A percentile compares a stretch with the other conserved stretches of the same genome.
phyloP scores from a whole-genome alignment of 768 basidiomycete genomes.

The Ramaria sp. region DNA sequence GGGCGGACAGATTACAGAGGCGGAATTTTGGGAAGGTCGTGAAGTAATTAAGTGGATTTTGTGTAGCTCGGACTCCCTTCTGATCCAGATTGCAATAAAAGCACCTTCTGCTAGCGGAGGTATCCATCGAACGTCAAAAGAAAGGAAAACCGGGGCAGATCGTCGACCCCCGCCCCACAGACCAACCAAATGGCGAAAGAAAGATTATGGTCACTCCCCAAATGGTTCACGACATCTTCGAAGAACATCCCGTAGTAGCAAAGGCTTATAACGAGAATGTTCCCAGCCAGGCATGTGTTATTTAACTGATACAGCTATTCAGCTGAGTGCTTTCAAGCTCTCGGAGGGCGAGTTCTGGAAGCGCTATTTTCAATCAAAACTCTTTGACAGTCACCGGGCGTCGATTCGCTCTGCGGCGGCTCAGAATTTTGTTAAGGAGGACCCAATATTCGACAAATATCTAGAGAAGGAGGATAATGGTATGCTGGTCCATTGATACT shows the following conservation, averaged over 20 bases:
- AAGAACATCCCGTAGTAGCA: constrained; percentile 92
- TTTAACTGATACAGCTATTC: not conserved
- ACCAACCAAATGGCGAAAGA: constrained; percentile 74
- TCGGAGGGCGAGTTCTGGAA: constrained; percentile 92
- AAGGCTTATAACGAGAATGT: constrained; percentile 91
- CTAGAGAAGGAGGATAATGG: constrained; percentile 95
- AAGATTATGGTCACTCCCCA: constrained; percentile 88
- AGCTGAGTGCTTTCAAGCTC: constrained; percentile 38
- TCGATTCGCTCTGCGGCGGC: constrained; percentile 80
- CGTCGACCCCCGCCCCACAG: constrained; percentile 81
- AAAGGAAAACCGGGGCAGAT: constrained; percentile 80
- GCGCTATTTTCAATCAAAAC: constrained; percentile 90
- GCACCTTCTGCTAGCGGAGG: constrained; percentile 71
- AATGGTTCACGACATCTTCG: constrained; percentile 91
- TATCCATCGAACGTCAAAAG: constrained; percentile 59
- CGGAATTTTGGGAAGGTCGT: constrained; percentile 95
- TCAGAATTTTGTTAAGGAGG: constrained; percentile 79
- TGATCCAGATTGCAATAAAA: constrained; percentile 23
- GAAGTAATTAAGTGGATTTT: constrained; percentile 43
- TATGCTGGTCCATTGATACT: constrained; percentile 24
- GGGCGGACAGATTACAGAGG: constrained; percentile 74
- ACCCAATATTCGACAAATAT: constrained; percentile 92
- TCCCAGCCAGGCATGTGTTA: constrained; percentile 55
- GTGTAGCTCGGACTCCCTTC: constrained; percentile 11
- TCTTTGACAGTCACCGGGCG: constrained; percentile 92